These are phyloP conservation scores for Phascolomyces articulosus DNA, from an alignment of 371 early-diverging fungal species.

Conservation along the genomic window DNA sequence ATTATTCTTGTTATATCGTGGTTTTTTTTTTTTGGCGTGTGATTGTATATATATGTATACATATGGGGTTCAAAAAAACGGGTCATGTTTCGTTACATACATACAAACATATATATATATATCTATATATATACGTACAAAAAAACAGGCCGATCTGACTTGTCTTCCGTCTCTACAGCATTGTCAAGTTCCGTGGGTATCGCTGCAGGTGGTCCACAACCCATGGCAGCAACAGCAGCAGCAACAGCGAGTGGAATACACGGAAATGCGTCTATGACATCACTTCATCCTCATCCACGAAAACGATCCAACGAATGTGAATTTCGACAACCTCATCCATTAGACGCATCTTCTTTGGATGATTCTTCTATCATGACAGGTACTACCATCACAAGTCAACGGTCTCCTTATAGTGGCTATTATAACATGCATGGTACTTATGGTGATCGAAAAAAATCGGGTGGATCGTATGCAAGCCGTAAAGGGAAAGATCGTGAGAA, in stretches of 20 bases:
- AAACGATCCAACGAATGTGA: conserved; percentile 20
- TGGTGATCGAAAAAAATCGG: conserved; percentile 19
- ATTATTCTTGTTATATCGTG: background rate
- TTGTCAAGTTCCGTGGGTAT: conserved; percentile 8
- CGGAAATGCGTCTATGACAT: conserved; percentile 13
- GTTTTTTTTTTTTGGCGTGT: background rate
- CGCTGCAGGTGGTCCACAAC: background rate
- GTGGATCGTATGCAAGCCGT: conserved; percentile 12
- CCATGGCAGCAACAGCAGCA: conserved; percentile 6
- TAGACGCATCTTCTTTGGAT: conserved; percentile 16
- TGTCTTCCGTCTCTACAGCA: conserved; percentile 6
- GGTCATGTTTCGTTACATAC: background rate
- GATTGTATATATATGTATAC: too few relatives aligned
- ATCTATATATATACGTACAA: background rate
- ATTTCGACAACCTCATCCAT: conserved; percentile 12
- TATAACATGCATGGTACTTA: conserved; percentile 5
- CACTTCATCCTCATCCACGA: conserved; percentile 13
- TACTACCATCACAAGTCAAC: background rate
- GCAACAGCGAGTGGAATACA: background rate
- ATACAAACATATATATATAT: background rate
- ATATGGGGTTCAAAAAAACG: too few relatives aligned
- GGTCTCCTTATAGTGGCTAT: background rate
- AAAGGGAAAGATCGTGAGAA: conserved; percentile 23
- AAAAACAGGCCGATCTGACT: conserved; percentile 18
- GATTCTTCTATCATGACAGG: conserved; percentile 9